A percentile compares a stretch with the other conserved stretches of the same genome.
Conservation (phyloP, 257 asterid species). For the Fraxinus pennsylvanica region DNA sequence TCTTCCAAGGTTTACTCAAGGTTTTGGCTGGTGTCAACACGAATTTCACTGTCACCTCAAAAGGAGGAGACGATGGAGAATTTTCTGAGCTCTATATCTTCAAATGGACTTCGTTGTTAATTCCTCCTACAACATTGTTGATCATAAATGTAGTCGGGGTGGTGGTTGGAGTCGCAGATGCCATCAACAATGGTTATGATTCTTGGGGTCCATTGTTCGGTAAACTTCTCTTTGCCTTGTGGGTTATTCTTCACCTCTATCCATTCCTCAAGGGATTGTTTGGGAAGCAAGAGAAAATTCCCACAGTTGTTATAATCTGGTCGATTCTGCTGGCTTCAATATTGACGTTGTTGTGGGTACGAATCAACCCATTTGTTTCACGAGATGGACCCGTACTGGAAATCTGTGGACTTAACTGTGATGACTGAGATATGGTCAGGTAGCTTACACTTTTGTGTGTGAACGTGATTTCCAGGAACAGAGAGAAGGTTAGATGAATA, state of each 20-base stretch:
- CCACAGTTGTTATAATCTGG: conserved; percentile 54
- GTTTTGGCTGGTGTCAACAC: conserved; percentile 55
- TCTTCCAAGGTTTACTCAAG: conserved; percentile 57
- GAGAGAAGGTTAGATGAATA: not conserved
- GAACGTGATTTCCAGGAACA: not conserved
- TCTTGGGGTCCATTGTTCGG: conserved; percentile 64
- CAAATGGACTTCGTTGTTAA: conserved; percentile 53
- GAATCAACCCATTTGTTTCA: conserved; percentile 52
- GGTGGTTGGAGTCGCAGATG: conserved; percentile 48
- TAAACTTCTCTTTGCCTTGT: conserved; percentile 47
- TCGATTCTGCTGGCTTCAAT: conserved; percentile 54
- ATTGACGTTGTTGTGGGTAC: conserved; percentile 49
- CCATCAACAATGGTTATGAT: conserved; percentile 53
- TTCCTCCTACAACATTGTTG: conserved; percentile 50
- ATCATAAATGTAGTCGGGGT: conserved; percentile 48
- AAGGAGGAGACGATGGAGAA: conserved; percentile 55
- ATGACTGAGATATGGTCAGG: conserved; percentile 12
- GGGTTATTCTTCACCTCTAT: conserved; percentile 56
- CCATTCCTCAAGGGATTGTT: conserved; percentile 58
- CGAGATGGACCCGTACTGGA: conserved; percentile 50
- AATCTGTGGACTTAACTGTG: conserved; percentile 50
- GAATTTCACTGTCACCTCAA: conserved; percentile 52
- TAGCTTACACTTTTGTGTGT: not conserved
- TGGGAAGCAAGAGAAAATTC: conserved; percentile 49
- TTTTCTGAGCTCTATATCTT: conserved; percentile 51